Evolutionary conservation across 129 eudicot species (phyloP).

Genomic region (Artemisia argyi): DNA sequence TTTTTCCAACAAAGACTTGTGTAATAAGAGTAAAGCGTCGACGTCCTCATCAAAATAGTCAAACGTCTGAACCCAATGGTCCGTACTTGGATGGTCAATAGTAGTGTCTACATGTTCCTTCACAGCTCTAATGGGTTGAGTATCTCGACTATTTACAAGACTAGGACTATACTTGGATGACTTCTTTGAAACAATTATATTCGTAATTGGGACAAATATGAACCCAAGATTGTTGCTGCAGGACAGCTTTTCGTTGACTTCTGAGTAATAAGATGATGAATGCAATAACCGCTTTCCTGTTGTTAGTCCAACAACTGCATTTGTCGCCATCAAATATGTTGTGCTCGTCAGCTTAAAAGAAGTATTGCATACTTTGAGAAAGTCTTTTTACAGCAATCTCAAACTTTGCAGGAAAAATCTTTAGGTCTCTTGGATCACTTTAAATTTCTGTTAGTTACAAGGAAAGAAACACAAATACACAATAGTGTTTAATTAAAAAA

Average conservation of each 20-base stretch:
- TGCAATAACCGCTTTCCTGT: slow-evolving; percentile 71
- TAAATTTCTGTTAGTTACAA: slow-evolving; percentile 20
- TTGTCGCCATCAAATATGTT: slow-evolving; percentile 62
- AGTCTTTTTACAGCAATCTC: slow-evolving; percentile 23
- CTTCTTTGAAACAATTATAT: slow-evolving; percentile 49
- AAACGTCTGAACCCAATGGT: slow-evolving; percentile 46
- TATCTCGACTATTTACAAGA: slow-evolving; percentile 40
- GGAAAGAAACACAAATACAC: slow-evolving; percentile 3
- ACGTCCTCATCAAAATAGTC: slow-evolving; percentile 45
- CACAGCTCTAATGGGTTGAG: slow-evolving; percentile 59
- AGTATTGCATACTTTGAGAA: slow-evolving; percentile 33
- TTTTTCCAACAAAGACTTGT: slow-evolving; percentile 85
- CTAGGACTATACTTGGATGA: slow-evolving; percentile 44
- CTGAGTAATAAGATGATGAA: slow-evolving; percentile 72
- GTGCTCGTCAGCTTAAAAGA: slow-evolving; percentile 19
- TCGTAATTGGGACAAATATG: slow-evolving; percentile 43
- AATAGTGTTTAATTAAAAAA: not conserved
- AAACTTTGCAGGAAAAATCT: slow-evolving; percentile 23
- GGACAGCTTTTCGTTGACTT: slow-evolving; percentile 57
- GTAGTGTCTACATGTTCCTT: slow-evolving; percentile 62
- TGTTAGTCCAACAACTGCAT: slow-evolving; percentile 88
- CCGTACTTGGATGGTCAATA: slow-evolving; percentile 40
- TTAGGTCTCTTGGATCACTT: slow-evolving; percentile 13
- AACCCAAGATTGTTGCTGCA: slow-evolving; percentile 42
- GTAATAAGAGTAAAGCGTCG: slow-evolving; percentile 84